A percentile compares a stretch with the other conserved stretches of the same genome.
Conservation (phyloP, 1,139 yeast species). For the Suhomyces taliae region DNA sequence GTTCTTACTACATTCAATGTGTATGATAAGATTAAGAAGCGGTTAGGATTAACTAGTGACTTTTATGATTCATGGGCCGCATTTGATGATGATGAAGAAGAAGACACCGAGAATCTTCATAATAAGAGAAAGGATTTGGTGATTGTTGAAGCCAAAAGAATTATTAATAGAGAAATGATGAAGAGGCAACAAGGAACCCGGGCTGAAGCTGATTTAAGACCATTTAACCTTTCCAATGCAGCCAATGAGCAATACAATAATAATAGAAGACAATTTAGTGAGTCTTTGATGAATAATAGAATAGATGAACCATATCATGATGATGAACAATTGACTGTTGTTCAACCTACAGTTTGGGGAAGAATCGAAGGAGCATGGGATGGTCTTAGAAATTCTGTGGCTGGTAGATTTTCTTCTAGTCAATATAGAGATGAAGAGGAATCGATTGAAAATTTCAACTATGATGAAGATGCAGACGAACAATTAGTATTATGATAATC, state of each 20-base stretch:
- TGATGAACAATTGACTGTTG: background rate
- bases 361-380: conserved; percentile 27
- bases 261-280: conserved; percentile 31
- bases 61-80: conserved; percentile 52
- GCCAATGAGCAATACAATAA: conserved; percentile 35
- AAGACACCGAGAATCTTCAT: conserved; percentile 16
- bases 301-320: conserved; percentile 7
- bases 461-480: conserved; percentile 36
- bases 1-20: conserved; percentile 62
- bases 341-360: conserved; percentile 20
- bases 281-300: conserved; percentile 14
- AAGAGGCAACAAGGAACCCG: conserved; percentile 24
- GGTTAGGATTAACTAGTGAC: conserved; percentile 43
- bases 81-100: conserved; percentile 14
- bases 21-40: conserved; percentile 62
- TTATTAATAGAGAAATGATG: conserved; percentile 36
- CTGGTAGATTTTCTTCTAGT: conserved; percentile 14
- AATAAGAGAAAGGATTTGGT: conserved; percentile 36
- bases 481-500: conserved; percentile 17
- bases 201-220: conserved; percentile 20
- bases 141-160: conserved; percentile 46
- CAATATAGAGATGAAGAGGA: conserved; percentile 20
- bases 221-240: conserved; percentile 30
- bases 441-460: conserved; percentile 24
- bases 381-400: conserved; percentile 21